Evolutionary conservation across 2,329 filamentous ascomycete species (phyloP), one percentile per base, ranked within the genome.

Genomic region (Eutypella sp.): DNA sequence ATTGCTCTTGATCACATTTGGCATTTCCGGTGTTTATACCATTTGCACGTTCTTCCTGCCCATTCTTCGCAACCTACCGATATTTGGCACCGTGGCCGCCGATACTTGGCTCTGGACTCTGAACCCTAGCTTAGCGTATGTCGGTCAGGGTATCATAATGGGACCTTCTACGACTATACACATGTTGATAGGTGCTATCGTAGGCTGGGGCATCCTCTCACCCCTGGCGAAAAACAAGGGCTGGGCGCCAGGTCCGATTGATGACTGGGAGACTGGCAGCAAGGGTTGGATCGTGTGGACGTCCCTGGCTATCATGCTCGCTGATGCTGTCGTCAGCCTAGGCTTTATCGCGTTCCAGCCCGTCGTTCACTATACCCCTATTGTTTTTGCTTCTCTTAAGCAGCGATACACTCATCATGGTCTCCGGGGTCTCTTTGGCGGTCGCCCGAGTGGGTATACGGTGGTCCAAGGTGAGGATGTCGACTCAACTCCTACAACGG

Each of bases 271-370:
- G 48, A 81, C 76, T 15, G 93, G 93, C 9, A 96, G 89, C 63
- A 96, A 97, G 68, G 93, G 92, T 33, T 99, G 93, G 93, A 97
- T 99, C 49, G 89, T 99, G 0, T 99, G 93, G 93, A 76, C 95
- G 2, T 96, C 89, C 27, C 72, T 99, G 24, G 89, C 93, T 3
- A 96, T 99, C 54, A 99, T 99, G 93, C 76, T 99, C 22, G 88
- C 89, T 19, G 93, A 99, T 66, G 89, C 92, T 1, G 76, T 99
- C 3, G 79, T 97, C 51, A 96, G 87, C 57, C 78, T 99, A 9
- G 82, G 86, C 2, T 90, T 91, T 73, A 77, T 96, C 34, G 72
- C 87, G 1, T 53, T 87, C 2, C 79, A 80, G 3, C 85, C 88
- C 1, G 51, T 85, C 1, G 63, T 85, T 18, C 66, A 66, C 11